Percentiles rank a stretch among this genome's conserved stretches.
These are phyloP conservation scores for Aspergillus flavus DNA, from an alignment of 2,329 filamentous ascomycete genomes.

Conservation along the genomic window DNA sequence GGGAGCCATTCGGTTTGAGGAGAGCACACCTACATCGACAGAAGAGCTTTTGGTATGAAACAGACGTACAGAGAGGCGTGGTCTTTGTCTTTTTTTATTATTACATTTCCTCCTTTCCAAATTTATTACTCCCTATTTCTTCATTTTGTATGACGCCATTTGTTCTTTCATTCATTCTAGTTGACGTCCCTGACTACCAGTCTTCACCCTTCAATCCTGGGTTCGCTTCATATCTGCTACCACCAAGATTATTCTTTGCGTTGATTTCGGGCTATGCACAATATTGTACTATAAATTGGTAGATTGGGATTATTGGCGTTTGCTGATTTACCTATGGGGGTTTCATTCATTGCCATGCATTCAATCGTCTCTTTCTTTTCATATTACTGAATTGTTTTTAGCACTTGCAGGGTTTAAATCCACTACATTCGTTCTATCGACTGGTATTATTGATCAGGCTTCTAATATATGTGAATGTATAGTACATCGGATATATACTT, in stretches of 20 bases:
- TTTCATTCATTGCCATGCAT: background rate
- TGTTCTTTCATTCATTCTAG: background rate
- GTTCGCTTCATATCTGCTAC: background rate
- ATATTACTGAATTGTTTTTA: background rate
- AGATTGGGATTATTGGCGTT: background rate
- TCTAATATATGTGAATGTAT: no score
- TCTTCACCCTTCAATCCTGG: background rate
- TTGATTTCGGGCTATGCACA: background rate
- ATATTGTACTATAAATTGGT: background rate
- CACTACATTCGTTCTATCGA: background rate
- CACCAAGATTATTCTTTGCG: background rate
- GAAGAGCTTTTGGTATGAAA: background rate
- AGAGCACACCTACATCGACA: background rate
- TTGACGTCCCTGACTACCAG: background rate
- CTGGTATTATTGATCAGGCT: background rate
- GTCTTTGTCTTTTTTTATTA: background rate
- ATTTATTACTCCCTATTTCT: background rate
- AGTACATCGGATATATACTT: no score
- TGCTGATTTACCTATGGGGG: background rate
- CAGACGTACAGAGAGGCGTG: no score
- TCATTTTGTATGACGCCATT: no score
- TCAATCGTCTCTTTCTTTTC: background rate
- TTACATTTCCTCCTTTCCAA: background rate
- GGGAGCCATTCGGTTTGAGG: background rate
- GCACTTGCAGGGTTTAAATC: background rate